A percentile compares a stretch with the other conserved stretches of the same genome.
phyloP scores from a whole-genome alignment of 2,329 filamentous ascomycete genomes.

The Cryoendolithus antarcticus region DNA sequence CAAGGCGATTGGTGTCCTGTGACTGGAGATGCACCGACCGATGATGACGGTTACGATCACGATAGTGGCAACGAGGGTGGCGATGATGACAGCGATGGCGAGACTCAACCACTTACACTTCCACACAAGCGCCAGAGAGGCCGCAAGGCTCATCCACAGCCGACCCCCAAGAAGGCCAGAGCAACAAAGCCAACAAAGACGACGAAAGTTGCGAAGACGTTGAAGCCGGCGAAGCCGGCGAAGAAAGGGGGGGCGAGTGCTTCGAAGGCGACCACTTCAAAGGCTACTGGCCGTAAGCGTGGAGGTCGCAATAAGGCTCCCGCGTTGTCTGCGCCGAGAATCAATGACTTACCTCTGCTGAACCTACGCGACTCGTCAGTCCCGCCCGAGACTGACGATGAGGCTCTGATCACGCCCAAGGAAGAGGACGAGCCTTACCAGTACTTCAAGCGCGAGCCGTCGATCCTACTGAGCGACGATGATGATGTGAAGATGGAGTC shows the following conservation, averaged over 20 bases:
- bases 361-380: neutral
- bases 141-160: neutral
- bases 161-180: neutral
- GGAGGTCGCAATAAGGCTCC: neutral
- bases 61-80: neutral
- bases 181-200: neutral
- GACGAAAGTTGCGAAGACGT: neutral
- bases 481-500: neutral
- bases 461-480: neutral
- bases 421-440: neutral
- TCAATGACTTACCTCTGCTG: neutral
- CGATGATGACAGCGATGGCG: neutral
- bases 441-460: neutral
- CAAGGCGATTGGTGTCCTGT: constrained; percentile 1
- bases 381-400: neutral
- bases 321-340: neutral
- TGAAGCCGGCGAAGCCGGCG: neutral
- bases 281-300: no score
- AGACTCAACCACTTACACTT: neutral
- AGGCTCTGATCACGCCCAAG: neutral
- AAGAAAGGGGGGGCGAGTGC: no score
- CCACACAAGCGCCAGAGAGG: neutral
- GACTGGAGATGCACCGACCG: neutral
- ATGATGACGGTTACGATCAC: neutral
- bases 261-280: no score